Base-by-base conservation (phyloP, 306 rosid genomes). In the Chamaecrista fasciculata region DNA sequence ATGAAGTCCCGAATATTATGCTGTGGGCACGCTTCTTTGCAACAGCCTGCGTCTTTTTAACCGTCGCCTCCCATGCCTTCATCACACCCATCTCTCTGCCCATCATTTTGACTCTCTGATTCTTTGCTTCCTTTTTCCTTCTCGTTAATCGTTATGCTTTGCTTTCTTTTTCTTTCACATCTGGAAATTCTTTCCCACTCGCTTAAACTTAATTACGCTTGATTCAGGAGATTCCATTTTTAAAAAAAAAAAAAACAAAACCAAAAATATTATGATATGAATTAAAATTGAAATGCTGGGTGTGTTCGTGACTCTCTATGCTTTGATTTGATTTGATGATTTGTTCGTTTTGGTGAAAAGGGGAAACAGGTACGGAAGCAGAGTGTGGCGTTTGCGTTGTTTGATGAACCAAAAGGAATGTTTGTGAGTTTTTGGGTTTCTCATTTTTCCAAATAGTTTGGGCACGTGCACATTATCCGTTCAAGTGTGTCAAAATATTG, bases 11-110 rank as follows among this genome's bases (percentile, higher is more conserved):
- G 2, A 92, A 89, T 51, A 87, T 78, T 51, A 87, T 78, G 81
- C 87, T 87, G 42, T 92, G 89, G 14, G 98, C 98, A 11, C 96
- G 91, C 53, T 80, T 87, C 33, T 85, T 92, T 0, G 96, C 85
- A 11, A 77, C 95, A 6, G 92, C 95, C 10, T 84, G 89, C 1
- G 95, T 92, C 57, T 67, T 87, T 29, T 92, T 86, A 42, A 92
- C 62, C 1, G 98, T 92, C 16, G 92, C 91, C 69, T 92, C 95
- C 96, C 96, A 92, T 69, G 91, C 96, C 92, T 86, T 92, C 50
- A 84, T 20, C 46, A 89, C 93, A 11, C 87, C 84, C 23, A 86
- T 81, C 0, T 87, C 95, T 79, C 61, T 82, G 58, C 83, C 79
- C 20, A 80, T 87, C 96, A 89, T 92, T 50, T 23, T 42, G 71